A percentile compares a stretch with the other conserved stretches of the same genome.
Conservation (phyloP, 2,329 filamentous ascomycete genomes). For the Arthroderma uncinatum region DNA sequence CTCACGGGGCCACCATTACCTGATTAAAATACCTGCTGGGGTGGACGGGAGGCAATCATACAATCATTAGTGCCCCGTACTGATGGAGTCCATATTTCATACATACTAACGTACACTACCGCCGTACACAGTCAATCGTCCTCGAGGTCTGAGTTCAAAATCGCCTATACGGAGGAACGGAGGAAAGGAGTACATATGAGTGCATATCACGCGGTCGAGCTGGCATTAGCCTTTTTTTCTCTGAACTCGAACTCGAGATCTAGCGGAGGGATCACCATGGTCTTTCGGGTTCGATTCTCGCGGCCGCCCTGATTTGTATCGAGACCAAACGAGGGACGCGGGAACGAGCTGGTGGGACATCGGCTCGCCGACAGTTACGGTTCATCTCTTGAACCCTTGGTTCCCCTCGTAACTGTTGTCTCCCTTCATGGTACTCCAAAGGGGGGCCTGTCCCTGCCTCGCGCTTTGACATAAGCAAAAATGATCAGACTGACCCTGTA, state of each 20-base stretch:
- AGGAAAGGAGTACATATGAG: too few species aligned
- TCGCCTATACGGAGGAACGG: too few species aligned
- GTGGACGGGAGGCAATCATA: background rate
- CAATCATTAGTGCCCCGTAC: background rate
- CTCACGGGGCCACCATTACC: background rate
- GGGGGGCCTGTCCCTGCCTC: background rate
- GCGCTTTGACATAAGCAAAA: conserved; percentile 5
- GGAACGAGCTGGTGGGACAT: conserved; percentile 5
- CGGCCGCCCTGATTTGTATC: background rate
- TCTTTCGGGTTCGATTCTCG: background rate
- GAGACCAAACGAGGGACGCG: background rate
- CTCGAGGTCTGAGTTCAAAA: too few species aligned
- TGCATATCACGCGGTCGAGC: background rate
- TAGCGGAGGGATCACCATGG: background rate
- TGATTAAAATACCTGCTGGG: background rate
- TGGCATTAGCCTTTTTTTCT: background rate
- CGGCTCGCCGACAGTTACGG: conserved; percentile 6
- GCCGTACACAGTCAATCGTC: too few species aligned
- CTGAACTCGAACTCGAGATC: background rate
- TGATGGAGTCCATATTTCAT: background rate
- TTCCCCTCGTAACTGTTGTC: conserved; percentile 2
- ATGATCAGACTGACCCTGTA: conserved; percentile 1
- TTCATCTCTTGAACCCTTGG: conserved; percentile 1
- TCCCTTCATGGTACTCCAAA: background rate
- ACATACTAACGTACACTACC: too few species aligned